Evolutionary conservation across 129 eudicot genomes (phyloP).

Genomic region (Helianthus annuus): DNA sequence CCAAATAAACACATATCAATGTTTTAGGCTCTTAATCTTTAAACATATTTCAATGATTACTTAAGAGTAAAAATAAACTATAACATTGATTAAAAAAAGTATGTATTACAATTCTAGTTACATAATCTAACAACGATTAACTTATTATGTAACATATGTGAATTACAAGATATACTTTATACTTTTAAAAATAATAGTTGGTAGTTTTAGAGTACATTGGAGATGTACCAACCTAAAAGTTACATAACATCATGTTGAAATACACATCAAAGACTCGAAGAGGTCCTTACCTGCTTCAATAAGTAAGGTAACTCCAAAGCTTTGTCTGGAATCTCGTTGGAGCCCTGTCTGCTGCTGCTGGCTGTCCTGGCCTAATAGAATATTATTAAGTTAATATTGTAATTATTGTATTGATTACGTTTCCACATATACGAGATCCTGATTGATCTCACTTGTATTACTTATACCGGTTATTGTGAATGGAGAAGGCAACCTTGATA

Average conservation of each 20-base stretch:
- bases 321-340: slow-evolving; percentile 50
- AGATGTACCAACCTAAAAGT: not conserved
- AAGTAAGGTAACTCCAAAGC: slow-evolving; percentile 54
- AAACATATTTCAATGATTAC: not conserved
- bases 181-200: not conserved
- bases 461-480: too few species aligned
- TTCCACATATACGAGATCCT: too few species aligned
- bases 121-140: not conserved
- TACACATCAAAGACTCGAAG: not conserved
- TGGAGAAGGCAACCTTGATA: too few species aligned
- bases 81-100: not conserved
- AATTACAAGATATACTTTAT: not conserved
- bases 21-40: not conserved
- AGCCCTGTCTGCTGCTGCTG: too few species aligned
- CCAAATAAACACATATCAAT: not conserved
- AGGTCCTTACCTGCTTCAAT: slow-evolving; percentile 54
- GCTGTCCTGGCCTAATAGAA: too few species aligned
- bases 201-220: not conserved
- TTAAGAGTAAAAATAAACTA: not conserved
- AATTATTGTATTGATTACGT: too few species aligned
- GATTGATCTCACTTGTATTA: too few species aligned
- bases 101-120: not conserved
- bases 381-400: too few species aligned
- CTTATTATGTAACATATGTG: not conserved
- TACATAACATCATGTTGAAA: not conserved